Evolutionary conservation across 306 rosid species (phyloP), one percentile per base, ranked within the genome.

Genomic region (Prosopis cineraria): DNA sequence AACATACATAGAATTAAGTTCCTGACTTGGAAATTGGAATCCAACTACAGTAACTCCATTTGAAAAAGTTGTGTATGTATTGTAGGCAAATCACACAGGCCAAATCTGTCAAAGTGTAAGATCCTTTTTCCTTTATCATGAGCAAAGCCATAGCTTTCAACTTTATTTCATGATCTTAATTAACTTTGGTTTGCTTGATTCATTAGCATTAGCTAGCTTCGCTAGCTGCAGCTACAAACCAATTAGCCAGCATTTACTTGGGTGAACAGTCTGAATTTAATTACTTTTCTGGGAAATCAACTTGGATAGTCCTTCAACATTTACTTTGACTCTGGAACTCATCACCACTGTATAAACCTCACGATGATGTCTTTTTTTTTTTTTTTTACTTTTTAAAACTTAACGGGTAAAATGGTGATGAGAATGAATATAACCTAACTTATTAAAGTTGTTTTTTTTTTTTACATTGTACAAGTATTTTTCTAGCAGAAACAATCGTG

Each of bases 221-320:
- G 58, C 33, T 37, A 27, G 31, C 9, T 62, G 71, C 33, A 43
- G 10, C 29, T 65, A 27, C 1, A 58, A 7, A 58, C n/a, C 36
- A 12, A 13, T 3, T 58, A 58, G 36, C 65, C 27, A 58, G 36
- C 65, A 56, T 56, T 47, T 19, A 25, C 78, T 27, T 62, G 41
- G 25, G 22, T 60, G 78, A 67, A 60, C 70, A 12, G 45, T 30
- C 1, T 37, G 7, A 20, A 20, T 43, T 22, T 68, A 24, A 72
- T 31, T 72, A 5, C 37, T 20, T 56, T n/a, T 37, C 27, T 22
- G 50, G 67, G 13, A 50, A 71, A 8, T 50, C 11, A 10, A n/a
- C 27, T n/a, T 50, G 56, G 11, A 25, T 59, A 33, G 72, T 64
- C 66, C 63, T 64, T 27, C 53, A n/a, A n/a, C n/a, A n/a, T n/a